Percentiles rank a stretch among this genome's conserved stretches.
Evolutionary conservation across 257 asterid genomes (phyloP).

Genomic region (Solanum gandarillasii): DNA sequence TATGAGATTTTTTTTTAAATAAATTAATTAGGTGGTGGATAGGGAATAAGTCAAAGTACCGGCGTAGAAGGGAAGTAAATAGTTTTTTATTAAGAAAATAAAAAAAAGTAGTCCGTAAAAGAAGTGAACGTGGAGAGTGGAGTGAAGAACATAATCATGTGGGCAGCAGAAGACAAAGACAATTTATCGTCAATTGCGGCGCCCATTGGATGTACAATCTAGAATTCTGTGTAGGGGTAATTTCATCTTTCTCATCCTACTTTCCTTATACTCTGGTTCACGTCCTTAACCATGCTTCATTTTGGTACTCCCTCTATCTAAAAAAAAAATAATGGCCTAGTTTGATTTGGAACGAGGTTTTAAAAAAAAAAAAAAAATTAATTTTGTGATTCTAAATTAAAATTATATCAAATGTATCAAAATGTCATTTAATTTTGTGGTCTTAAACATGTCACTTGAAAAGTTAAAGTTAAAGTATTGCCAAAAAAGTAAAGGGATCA

Average conservation of each 20-base stretch:
- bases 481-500: too few species aligned
- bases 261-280: not conserved
- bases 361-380: too few species aligned
- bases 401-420: too few species aligned
- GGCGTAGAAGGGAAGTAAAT: slow-evolving; percentile 8
- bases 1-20: not conserved
- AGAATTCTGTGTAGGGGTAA: not conserved
- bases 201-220: slow-evolving; percentile 5
- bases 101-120: not conserved
- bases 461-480: too few species aligned
- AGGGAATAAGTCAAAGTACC: slow-evolving; percentile 7
- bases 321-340: too few species aligned
- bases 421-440: too few species aligned
- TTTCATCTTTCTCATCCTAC: not conserved
- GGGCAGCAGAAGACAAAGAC: slow-evolving; percentile 10
- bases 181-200: slow-evolving; percentile 37
- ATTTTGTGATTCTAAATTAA: too few species aligned
- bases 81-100: not conserved
- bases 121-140: not conserved
- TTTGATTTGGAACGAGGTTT: too few species aligned
- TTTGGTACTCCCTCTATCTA: not conserved
- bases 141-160: not conserved
- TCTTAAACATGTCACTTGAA: too few species aligned
- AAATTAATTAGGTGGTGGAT: not conserved
- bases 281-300: not conserved